Evolutionary conservation across 1,139 yeast genomes (phyloP).

Genomic region (Hansenula sp.): DNA sequence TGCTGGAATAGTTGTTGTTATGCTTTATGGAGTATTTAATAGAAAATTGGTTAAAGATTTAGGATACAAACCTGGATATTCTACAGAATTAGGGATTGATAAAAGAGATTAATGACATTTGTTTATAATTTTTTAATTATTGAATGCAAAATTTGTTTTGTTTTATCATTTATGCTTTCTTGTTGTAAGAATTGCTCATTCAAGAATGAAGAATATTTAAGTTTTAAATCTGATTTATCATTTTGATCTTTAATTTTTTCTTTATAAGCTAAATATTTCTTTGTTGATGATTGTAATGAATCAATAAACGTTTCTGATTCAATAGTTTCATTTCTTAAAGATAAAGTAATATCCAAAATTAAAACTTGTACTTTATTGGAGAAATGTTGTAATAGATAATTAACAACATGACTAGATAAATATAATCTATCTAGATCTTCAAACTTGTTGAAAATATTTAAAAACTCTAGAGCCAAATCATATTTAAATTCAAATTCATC

Average conservation of each 20-base stretch:
- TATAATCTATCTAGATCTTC: constrained; percentile 65
- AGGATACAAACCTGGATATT: constrained; percentile 14
- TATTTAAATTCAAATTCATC: constrained; percentile 33
- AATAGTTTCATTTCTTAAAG: constrained; percentile 50
- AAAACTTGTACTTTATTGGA: constrained; percentile 30
- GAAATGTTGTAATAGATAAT: constrained; percentile 34
- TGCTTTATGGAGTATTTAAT: constrained; percentile 42
- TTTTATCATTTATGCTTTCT: constrained; percentile 25
- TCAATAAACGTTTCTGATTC: constrained; percentile 46
- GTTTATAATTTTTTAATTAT: constrained; percentile 28
- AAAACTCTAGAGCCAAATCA: constrained; percentile 41
- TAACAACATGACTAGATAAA: constrained; percentile 60
- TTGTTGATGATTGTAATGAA: constrained; percentile 63
- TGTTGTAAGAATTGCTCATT: constrained; percentile 29
- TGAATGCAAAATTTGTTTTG: constrained; percentile 26
- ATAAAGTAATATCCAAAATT: constrained; percentile 59
- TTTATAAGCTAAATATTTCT: constrained; percentile 63
- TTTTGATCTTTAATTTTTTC: constrained; percentile 33
- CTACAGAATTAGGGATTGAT: constrained; percentile 19
- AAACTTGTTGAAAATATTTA: constrained; percentile 61
- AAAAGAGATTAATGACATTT: constrained; percentile 12
- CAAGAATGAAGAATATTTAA: constrained; percentile 37
- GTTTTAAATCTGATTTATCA: constrained; percentile 40
- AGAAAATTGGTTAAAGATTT: constrained; percentile 18
- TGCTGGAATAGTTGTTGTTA: constrained; percentile 33